Evolutionary conservation across 2,329 filamentous ascomycete genomes (phyloP).

Genomic region (Paraconiothyrium sp.): DNA sequence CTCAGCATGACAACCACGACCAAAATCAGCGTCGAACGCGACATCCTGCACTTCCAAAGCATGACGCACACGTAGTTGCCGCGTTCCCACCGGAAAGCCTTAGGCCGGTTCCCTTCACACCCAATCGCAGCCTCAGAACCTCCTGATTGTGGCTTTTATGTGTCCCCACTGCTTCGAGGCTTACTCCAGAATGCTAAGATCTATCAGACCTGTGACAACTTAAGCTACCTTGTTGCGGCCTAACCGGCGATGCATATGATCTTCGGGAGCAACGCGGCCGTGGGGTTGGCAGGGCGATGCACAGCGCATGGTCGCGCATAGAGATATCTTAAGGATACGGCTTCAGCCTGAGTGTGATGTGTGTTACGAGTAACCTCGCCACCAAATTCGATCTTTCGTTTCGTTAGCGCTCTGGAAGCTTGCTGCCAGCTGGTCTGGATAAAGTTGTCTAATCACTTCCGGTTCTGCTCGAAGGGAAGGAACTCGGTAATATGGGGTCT

Average conservation of each 20-base stretch:
- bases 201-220: neutral
- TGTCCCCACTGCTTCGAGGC: neutral
- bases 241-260: neutral
- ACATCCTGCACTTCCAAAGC: constrained; percentile 8
- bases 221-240: neutral
- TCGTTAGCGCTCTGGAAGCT: constrained; percentile 37
- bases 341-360: constrained; percentile 21
- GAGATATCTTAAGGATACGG: neutral
- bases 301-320: neutral
- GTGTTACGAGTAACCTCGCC: constrained; percentile 9
- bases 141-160: neutral
- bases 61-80: neutral
- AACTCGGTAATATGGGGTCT: constrained; percentile 30
- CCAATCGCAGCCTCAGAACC: constrained; percentile 4
- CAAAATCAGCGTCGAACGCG: neutral
- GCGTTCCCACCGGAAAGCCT: neutral
- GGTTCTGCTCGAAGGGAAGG: neutral
- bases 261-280: constrained; percentile 3
- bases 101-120: neutral
- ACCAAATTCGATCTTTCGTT: constrained; percentile 23
- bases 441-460: constrained; percentile 4
- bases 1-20: constrained; percentile 17
- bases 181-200: neutral
- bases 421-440: constrained; percentile 38
- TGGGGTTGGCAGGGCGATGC: constrained; percentile 5